Evolutionary conservation across 169 alveolate genomes (phyloP), one percentile per base, ranked within the genome.

Genomic region (Cryptosporidium felis): DNA sequence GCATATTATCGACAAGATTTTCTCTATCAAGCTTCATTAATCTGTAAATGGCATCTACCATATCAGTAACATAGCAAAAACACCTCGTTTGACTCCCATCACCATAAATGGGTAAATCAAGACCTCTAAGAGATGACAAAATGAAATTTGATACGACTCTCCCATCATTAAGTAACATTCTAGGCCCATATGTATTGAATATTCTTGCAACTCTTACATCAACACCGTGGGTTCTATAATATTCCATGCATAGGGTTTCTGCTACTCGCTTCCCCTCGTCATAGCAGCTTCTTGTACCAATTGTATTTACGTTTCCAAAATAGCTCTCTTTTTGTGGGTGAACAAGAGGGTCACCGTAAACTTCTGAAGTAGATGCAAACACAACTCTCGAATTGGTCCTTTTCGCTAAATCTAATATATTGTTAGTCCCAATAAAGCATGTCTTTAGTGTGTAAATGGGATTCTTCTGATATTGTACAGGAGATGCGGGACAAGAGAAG

Each of bases 1-100:
- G 95, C 0, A 18, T n/a, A n/a, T 28, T 34, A 2, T 91, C 91
- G 28, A 49, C 62, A 36, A 80, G 82, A 62, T 80, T 41, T 36
- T 44, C 46, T 21, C 44, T 30, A 6, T 89, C 74, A 14, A 58
- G 30, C 45, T 88, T 89, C 95, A 92, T 92, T 23, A 91, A 79
- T 38, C 90, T 80, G 61, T 82, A 88, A 46, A 92, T 65, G 2
- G 92, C 95, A 34, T 89, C 92, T 3, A 92, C 91, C 58, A 90
- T 80, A 89, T 92, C 95, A 51, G 91, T 89, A 34, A 92, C 92
- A 62, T 74, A 92, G 81, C 93, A 90, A 66, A 92, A 92, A 32
- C 93, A 88, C 67, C 95, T 80, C 8, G 95, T 92, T 62, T 92
- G 94, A 9, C 80, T 63, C 10, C 95, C 95, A 41, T 92, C 95